Evolutionary conservation across 1,139 yeast genomes (phyloP).

Genomic region (Wickerhamiella infanticola): DNA sequence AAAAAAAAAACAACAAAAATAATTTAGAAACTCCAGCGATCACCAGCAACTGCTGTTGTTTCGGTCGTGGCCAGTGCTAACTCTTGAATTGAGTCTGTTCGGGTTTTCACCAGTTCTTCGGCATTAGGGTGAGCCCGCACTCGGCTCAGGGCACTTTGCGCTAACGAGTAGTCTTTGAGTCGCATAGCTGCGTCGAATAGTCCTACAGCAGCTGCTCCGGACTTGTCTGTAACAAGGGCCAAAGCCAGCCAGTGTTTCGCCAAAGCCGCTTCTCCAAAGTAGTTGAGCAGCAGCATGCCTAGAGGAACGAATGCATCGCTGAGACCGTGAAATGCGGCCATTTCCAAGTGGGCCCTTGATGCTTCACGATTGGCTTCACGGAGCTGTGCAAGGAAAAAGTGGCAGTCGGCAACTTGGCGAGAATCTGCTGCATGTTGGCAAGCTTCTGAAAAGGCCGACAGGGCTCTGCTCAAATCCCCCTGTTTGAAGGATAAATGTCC

Average conservation of each 20-base stretch:
- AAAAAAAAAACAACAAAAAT: background rate
- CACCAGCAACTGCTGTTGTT: background rate
- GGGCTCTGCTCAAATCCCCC: constrained; percentile 39
- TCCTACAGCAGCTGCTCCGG: constrained; percentile 50
- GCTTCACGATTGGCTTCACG: constrained; percentile 23
- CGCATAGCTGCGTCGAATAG: constrained; percentile 38
- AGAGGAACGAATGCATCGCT: constrained; percentile 58
- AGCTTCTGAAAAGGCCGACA: constrained; percentile 43
- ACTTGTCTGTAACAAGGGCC: constrained; percentile 50
- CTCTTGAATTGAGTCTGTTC: background rate
- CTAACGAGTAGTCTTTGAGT: constrained; percentile 5
- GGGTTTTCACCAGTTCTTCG: constrained; percentile 2
- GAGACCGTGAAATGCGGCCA: constrained; percentile 63
- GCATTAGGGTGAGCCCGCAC: constrained; percentile 5
- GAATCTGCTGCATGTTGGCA: constrained; percentile 23
- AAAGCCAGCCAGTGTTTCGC: constrained; percentile 75
- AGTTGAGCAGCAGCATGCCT: constrained; percentile 57
- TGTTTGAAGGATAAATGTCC: constrained; percentile 49
- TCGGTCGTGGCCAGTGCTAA: background rate
- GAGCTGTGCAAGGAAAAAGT: constrained; percentile 63
- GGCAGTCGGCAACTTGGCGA: constrained; percentile 44
- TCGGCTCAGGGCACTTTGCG: constrained; percentile 1
- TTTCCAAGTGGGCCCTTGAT: constrained; percentile 55
- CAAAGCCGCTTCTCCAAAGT: constrained; percentile 30
- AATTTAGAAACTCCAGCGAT: background rate